phyloP scores from a whole-genome alignment of 1,284 basidiomycete species.

The Kalmanozyma brasiliensis region DNA sequence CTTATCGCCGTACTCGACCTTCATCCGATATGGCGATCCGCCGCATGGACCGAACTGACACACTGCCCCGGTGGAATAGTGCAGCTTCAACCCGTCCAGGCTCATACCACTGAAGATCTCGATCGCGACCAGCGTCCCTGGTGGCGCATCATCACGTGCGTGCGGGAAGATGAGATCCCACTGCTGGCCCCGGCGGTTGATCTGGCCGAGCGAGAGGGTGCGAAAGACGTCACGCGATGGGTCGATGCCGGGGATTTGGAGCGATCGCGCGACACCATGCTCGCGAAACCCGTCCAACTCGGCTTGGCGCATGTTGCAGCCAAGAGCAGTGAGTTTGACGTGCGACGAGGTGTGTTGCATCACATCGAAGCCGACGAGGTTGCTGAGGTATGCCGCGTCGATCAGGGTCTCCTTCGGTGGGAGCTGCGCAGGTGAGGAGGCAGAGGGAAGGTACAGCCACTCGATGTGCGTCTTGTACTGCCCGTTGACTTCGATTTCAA shows the following conservation, averaged over 20 bases:
- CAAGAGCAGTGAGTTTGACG: slow-evolving; percentile 38
- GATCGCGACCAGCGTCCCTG: slow-evolving; percentile 7
- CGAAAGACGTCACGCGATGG: slow-evolving; percentile 8
- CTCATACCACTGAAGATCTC: slow-evolving; percentile 29
- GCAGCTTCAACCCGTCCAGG: slow-evolving; percentile 30
- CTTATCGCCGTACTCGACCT: slow-evolving; percentile 10
- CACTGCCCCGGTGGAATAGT: slow-evolving; percentile 9
- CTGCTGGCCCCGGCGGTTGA: slow-evolving; percentile 3
- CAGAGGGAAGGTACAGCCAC: slow-evolving; percentile 23
- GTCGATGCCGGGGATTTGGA: slow-evolving; percentile 17
- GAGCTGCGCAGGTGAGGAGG: neutral
- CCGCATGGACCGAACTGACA: slow-evolving; percentile 22
- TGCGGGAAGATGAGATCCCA: slow-evolving; percentile 29
- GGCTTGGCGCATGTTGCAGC: slow-evolving; percentile 48
- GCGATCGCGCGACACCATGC: slow-evolving; percentile 15
- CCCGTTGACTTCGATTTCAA: slow-evolving; percentile 42
- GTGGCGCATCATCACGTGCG: slow-evolving; percentile 5
- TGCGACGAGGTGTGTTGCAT: slow-evolving; percentile 11
- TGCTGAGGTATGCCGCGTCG: slow-evolving; percentile 29
- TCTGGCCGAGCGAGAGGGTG: slow-evolving; percentile 25
- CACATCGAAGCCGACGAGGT: slow-evolving; percentile 41
- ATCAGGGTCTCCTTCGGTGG: slow-evolving; percentile 28
- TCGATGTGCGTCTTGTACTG: slow-evolving; percentile 42
- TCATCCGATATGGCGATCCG: slow-evolving; percentile 21
- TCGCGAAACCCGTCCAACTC: slow-evolving; percentile 27